phyloP scores from a whole-genome alignment of 2,329 filamentous ascomycete genomes.

The Ceratocystis huliohia region DNA sequence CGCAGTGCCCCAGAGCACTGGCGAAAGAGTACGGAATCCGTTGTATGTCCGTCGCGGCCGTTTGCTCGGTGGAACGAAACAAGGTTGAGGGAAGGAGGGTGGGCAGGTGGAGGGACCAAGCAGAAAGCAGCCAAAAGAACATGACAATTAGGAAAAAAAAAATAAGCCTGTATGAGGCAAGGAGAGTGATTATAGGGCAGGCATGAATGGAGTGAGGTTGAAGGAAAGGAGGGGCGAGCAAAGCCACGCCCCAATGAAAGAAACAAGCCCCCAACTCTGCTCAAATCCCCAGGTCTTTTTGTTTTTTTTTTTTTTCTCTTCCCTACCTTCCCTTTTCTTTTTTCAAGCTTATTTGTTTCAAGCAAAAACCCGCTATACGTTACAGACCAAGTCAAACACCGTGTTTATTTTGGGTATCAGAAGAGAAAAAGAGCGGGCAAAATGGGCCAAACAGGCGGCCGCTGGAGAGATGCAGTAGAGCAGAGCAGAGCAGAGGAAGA shows the following conservation, averaged over 20 bases:
- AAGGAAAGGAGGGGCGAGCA: background rate
- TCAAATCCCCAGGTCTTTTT: background rate
- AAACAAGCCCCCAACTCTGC: background rate
- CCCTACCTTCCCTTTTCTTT: background rate
- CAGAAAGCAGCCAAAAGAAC: background rate
- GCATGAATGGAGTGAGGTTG: background rate
- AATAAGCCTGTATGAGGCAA: background rate
- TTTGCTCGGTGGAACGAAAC: constrained; percentile 2
- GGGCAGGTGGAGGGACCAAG: background rate
- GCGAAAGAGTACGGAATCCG: background rate
- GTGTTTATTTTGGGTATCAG: background rate
- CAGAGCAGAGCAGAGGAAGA: background rate
- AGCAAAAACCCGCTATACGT: constrained; percentile 6
- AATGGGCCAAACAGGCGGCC: too few relatives aligned
- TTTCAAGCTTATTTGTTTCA: constrained; percentile 11
- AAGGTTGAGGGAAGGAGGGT: background rate
- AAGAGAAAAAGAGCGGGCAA: too few relatives aligned
- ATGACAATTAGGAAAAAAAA: background rate
- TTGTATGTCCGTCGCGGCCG: background rate
- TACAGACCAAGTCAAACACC: constrained; percentile 8
- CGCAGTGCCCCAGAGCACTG: background rate
- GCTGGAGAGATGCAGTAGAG: background rate
- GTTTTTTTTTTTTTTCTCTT: background rate
- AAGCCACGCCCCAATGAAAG: background rate
- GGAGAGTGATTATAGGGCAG: background rate